Base-by-base conservation (phyloP, 2,329 filamentous ascomycete species). In the Aspergillus quadricinctus region DNA sequence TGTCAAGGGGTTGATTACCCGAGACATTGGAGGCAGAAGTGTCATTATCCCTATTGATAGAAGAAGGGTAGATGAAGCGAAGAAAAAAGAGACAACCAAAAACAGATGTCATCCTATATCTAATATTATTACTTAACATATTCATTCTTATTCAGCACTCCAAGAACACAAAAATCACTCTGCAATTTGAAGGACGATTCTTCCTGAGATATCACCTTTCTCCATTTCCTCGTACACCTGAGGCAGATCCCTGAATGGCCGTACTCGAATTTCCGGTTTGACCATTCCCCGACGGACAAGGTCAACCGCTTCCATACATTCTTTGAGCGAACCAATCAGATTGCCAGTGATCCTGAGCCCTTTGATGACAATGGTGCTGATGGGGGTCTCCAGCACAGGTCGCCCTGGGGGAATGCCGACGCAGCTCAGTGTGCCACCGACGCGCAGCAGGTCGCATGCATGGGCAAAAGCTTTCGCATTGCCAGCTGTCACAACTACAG, bases 301-400 rank as follows among this genome's bases (percentile, higher is more conserved):
- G 35, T 78, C 75, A 21, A 79, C 75, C 0, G 77, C 77, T 56
- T 78, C 77, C 63, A 78, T 68, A 46, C 76, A 78, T 58, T 79
- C 78, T 57, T 75, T 75, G 59, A 79, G 59, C 4, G 72, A 77
- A 0, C 76, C 77, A 4, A 78, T 72, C 40, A 79, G 63, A 50
- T 78, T 79, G 1, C 76, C 76, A 2, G 70, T 72, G 48, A 78
- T 74, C 52, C 64, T 73, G 29, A 79, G 57, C 1, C 77, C 75
- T 61, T 74, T 78, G 61, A 79, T 78, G 27, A 79, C 75, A 53
- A 80, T 78, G 0, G 72, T 71, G 28, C 71, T 70, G 48, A 79
- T 74, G 3, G 71, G 69, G 2, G 72, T 78, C 54, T 77, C 69
- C 48, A 79, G 64, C 50, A 64, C 67, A 1, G 74, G 67, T 23